These are phyloP conservation scores for Colletotrichum kahawae DNA, from an alignment of 2,329 filamentous ascomycete genomes.

Conservation along the genomic window DNA sequence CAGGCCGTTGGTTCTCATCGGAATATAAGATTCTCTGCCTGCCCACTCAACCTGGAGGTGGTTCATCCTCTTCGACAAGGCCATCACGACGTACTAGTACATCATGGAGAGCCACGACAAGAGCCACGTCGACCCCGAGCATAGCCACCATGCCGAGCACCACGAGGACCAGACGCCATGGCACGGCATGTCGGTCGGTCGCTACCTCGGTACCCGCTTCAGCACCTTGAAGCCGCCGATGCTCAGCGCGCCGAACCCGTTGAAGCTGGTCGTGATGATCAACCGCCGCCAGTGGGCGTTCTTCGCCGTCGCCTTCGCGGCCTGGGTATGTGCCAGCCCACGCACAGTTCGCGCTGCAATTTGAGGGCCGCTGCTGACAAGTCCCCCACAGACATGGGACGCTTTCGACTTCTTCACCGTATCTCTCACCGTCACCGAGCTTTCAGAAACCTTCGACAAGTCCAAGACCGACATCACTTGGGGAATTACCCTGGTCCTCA, in stretches of 20 bases:
- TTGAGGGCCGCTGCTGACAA: background rate
- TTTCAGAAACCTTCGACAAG: slow-evolving; percentile 57
- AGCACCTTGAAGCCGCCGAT: slow-evolving; percentile 63
- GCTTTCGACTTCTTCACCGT: slow-evolving; percentile 73
- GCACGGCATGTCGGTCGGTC: slow-evolving; percentile 51
- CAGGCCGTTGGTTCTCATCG: background rate
- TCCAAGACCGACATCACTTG: slow-evolving; percentile 65
- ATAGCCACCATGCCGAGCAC: background rate
- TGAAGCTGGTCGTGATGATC: slow-evolving; percentile 53
- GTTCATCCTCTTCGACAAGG: background rate
- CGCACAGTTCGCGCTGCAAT: background rate
- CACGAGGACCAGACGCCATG: slow-evolving; percentile 43
- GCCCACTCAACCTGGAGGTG: background rate
- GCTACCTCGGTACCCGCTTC: slow-evolving; percentile 58
- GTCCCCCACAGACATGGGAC: slow-evolving; percentile 57
- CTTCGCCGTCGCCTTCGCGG: slow-evolving; percentile 58
- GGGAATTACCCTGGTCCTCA: slow-evolving; percentile 68
- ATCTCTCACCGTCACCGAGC: slow-evolving; percentile 60
- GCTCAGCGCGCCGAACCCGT: slow-evolving; percentile 57
- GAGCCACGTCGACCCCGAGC: background rate
- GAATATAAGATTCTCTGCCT: background rate
- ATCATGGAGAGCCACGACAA: slow-evolving; percentile 7
- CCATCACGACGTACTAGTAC: background rate
- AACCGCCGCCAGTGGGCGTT: slow-evolving; percentile 58
- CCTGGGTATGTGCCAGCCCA: slow-evolving; percentile 50